phyloP scores from a whole-genome alignment of 495 filamentous ascomycete species.

The Penicillium malachiteum region DNA sequence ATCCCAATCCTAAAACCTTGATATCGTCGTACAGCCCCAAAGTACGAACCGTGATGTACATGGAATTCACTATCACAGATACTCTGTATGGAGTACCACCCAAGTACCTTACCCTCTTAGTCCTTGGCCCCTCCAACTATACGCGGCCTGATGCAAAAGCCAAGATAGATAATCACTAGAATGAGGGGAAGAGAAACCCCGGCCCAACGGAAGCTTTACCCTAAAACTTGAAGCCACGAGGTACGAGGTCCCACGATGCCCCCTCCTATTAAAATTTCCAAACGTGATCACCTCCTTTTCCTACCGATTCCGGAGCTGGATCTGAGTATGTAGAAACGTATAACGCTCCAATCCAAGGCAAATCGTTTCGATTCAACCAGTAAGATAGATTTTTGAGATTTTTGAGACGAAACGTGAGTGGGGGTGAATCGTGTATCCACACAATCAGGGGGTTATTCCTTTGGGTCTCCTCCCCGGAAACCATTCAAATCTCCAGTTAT shows the following conservation, averaged over 20 bases:
- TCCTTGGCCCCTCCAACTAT: neutral
- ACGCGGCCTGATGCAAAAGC: neutral
- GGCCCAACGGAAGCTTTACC: constrained; percentile 5
- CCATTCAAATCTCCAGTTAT: neutral
- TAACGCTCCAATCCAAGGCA: constrained; percentile 12
- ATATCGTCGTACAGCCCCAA: constrained; percentile 5
- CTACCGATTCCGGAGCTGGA: constrained; percentile 7
- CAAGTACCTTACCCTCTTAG: neutral
- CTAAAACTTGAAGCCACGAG: neutral
- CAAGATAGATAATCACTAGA: neutral
- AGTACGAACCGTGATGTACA: neutral
- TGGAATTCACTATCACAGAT: neutral
- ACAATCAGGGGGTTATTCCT: neutral
- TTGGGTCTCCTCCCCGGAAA: constrained; percentile 7
- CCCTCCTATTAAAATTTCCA: constrained; percentile 3
- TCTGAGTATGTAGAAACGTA: constrained; percentile 7
- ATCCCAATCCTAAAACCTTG: constrained; percentile 2
- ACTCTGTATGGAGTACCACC: neutral
- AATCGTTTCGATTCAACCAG: constrained; percentile 15
- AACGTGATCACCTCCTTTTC: constrained; percentile 11
- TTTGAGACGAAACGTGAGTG: constrained; percentile 2
- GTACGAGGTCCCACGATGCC: neutral
- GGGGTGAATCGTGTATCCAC: constrained; percentile 1
- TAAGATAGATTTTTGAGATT: constrained; percentile 3
- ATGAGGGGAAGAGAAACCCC: neutral